These are phyloP conservation scores for Leccinum solheimii DNA, from an alignment of 1,284 basidiomycete genomes.

Conservation along the genomic window DNA sequence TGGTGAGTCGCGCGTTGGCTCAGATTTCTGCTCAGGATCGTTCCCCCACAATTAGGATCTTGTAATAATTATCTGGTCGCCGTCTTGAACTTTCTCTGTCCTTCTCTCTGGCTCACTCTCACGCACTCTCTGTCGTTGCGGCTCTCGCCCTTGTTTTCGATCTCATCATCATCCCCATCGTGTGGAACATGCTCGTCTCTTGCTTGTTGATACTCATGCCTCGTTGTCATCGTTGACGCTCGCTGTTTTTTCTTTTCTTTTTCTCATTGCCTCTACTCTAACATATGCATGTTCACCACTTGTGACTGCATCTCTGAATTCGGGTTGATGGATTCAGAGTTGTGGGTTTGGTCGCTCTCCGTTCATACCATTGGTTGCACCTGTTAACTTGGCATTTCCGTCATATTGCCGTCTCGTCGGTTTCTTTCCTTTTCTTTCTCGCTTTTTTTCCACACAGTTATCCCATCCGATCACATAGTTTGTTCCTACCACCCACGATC, in stretches of 20 bases:
- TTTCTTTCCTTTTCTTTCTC: conserved; percentile 3
- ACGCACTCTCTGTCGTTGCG: conserved; percentile 10
- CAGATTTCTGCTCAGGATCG: background rate
- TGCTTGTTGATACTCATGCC: conserved; percentile 19
- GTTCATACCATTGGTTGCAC: conserved; percentile 20
- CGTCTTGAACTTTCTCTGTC: conserved; percentile 16
- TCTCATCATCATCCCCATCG: conserved; percentile 10
- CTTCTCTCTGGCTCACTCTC: background rate
- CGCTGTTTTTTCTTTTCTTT: conserved; percentile 9
- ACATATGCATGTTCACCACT: conserved; percentile 11
- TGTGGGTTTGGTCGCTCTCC: conserved; percentile 8
- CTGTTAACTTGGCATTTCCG: conserved; percentile 8
- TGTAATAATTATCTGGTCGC: conserved; percentile 27
- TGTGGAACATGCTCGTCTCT: conserved; percentile 26
- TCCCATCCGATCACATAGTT: conserved; percentile 24
- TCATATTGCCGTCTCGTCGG: background rate
- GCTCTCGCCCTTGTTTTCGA: conserved; percentile 15
- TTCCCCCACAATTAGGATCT: conserved; percentile 15
- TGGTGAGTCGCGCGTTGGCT: conserved; percentile 45
- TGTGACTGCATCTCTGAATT: conserved; percentile 11
- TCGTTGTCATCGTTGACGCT: conserved; percentile 10
- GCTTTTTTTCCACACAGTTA: conserved; percentile 5
- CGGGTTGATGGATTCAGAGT: conserved; percentile 9
- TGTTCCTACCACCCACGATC: conserved; percentile 5
- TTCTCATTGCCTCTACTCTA: conserved; percentile 14